Evolutionary conservation across 2,329 filamentous ascomycete species (phyloP).

Genomic region (Stemphylium beticola): DNA sequence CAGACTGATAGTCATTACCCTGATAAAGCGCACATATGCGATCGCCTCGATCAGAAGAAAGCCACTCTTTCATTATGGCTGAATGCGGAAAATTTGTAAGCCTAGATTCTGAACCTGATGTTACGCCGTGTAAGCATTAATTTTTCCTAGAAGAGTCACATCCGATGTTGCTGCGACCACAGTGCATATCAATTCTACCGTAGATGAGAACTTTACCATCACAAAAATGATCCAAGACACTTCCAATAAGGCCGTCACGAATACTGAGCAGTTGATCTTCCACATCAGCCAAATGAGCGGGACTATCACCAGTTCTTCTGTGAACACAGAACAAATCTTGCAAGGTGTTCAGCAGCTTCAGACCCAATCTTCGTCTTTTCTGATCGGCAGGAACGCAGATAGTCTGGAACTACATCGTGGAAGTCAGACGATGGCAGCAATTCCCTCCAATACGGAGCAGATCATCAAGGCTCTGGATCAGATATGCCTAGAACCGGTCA

Average conservation of each 20-base stretch:
- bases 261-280: neutral
- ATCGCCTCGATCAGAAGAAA: neutral
- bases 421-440: too few relatives aligned
- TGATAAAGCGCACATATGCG: too few relatives aligned
- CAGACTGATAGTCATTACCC: too few relatives aligned
- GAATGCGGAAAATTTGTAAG: neutral
- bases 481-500: too few relatives aligned
- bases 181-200: neutral
- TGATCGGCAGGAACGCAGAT: too few relatives aligned
- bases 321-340: too few relatives aligned
- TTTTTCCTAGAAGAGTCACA: neutral
- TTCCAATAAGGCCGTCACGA: fast-evolving
- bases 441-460: too few relatives aligned
- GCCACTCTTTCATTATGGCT: neutral
- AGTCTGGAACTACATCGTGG: too few relatives aligned
- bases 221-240: neutral
- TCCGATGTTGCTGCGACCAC: neutral
- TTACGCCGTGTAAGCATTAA: too few relatives aligned
- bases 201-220: neutral
- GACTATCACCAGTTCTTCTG: fast-evolving
- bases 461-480: too few relatives aligned
- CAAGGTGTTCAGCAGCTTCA: too few relatives aligned
- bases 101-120: neutral
- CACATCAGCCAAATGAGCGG: neutral
- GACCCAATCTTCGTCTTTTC: too few relatives aligned